These are phyloP conservation scores for Gossypium schwendimanii DNA, from an alignment of 441 rosid genomes.

Conservation along the genomic window DNA sequence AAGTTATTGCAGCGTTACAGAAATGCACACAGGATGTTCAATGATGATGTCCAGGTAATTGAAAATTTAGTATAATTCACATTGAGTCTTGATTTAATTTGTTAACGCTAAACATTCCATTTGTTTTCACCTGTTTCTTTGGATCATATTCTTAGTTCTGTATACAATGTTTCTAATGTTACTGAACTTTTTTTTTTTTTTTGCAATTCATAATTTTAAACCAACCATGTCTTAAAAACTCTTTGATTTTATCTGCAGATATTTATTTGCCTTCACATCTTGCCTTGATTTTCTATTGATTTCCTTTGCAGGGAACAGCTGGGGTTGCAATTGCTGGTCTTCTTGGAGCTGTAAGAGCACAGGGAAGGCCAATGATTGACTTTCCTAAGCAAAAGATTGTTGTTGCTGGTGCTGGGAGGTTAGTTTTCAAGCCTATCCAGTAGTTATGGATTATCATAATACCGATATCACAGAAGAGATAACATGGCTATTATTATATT, in stretches of 20 bases:
- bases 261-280: neutral
- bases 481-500: neutral
- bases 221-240: neutral
- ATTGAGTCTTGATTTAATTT: neutral
- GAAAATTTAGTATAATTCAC: slow-evolving; percentile 12
- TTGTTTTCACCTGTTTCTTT: slow-evolving; percentile 3
- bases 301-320: slow-evolving; percentile 73
- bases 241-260: neutral
- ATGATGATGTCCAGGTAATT: slow-evolving; percentile 98
- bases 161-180: neutral
- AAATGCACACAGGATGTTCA: slow-evolving; percentile 78
- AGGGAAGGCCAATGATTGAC: slow-evolving; percentile 95
- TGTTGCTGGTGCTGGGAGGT: slow-evolving; percentile 99
- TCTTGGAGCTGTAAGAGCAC: slow-evolving; percentile 99
- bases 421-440: slow-evolving; percentile 17
- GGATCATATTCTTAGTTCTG: neutral
- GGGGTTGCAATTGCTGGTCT: slow-evolving; percentile 99
- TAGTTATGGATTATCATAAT: slow-evolving; percentile 10
- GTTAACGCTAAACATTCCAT: neutral
- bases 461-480: neutral
- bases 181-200: neutral
- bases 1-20: slow-evolving; percentile 91
- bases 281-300: slow-evolving; percentile 15
- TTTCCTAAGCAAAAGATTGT: slow-evolving; percentile 97
- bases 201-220: neutral